A percentile compares a stretch with the other conserved stretches of the same genome.
Evolutionary conservation across 1,284 basidiomycete species (phyloP).

Genomic region (Tylopilus sp.): DNA sequence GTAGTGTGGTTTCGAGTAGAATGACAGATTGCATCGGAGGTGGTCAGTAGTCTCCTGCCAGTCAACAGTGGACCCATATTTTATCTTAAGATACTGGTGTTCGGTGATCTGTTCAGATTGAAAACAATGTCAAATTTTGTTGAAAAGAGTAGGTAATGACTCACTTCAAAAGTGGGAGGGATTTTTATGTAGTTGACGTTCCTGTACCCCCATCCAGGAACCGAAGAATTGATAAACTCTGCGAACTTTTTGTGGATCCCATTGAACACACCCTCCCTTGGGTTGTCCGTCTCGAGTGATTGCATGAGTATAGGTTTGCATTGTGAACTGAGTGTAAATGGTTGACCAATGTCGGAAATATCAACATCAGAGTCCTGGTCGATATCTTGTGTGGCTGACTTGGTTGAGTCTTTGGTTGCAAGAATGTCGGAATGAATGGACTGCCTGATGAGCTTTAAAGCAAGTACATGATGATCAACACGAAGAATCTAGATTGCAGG

Average conservation of each 20-base stretch:
- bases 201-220: constrained; percentile 6
- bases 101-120: too few species aligned
- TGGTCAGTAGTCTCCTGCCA: not conserved
- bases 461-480: not conserved
- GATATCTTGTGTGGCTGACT: not conserved
- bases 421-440: too few species aligned
- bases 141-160: too few species aligned
- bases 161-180: too few species aligned
- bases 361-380: too few species aligned
- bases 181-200: too few species aligned
- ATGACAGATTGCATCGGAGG: not conserved
- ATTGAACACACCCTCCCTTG: not conserved
- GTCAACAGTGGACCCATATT: not conserved
- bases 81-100: not conserved
- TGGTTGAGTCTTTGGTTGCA: too few species aligned
- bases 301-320: too few species aligned
- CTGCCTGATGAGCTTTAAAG: not conserved
- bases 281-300: not conserved
- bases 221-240: not conserved
- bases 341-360: not conserved
- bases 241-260: not conserved
- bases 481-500: not conserved
- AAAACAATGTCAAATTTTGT: too few species aligned
- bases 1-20: not conserved
- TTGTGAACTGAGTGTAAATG: rapidly evolving